A percentile compares a stretch with the other conserved stretches of the same genome.
These are phyloP conservation scores for Colletotrichum paranaense DNA, from an alignment of 2,329 filamentous ascomycete species.

Conservation along the genomic window DNA sequence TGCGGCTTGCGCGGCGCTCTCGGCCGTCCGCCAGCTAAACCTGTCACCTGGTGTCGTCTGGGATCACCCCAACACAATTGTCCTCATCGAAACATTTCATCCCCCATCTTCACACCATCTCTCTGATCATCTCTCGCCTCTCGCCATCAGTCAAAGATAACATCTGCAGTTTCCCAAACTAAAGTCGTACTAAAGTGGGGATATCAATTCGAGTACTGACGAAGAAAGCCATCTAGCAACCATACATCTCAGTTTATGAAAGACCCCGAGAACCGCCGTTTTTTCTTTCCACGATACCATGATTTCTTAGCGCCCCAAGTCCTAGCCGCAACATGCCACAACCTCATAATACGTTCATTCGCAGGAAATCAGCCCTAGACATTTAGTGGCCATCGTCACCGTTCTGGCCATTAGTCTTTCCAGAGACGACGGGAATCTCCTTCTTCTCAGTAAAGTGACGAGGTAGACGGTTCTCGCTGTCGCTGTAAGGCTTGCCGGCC, in stretches of 20 bases:
- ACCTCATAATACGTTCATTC: neutral
- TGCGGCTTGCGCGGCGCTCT: neutral
- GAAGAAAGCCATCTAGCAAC: neutral
- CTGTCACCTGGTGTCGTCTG: conserved; percentile 19
- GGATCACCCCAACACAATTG: neutral
- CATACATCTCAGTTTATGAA: neutral
- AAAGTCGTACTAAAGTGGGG: conserved; percentile 8
- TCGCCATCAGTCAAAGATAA: neutral
- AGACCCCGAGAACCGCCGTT: neutral
- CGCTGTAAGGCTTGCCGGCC: conserved; percentile 67
- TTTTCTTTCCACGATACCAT: neutral
- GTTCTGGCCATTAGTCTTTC: conserved; percentile 1
- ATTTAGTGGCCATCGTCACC: neutral
- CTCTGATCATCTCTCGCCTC: too few species aligned
- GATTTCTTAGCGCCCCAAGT: too few species aligned
- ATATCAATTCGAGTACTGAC: neutral
- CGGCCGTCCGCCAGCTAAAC: conserved; percentile 3
- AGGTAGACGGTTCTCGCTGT: conserved; percentile 72
- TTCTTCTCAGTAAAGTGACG: conserved; percentile 52
- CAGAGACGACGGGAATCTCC: conserved; percentile 29
- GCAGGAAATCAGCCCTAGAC: too few species aligned
- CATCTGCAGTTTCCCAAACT: neutral
- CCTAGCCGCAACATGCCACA: neutral
- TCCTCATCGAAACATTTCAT: neutral
- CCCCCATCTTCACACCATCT: neutral